Base-by-base conservation (phyloP, 176 grass and related monocot species). In the Themeda triandra region DNA sequence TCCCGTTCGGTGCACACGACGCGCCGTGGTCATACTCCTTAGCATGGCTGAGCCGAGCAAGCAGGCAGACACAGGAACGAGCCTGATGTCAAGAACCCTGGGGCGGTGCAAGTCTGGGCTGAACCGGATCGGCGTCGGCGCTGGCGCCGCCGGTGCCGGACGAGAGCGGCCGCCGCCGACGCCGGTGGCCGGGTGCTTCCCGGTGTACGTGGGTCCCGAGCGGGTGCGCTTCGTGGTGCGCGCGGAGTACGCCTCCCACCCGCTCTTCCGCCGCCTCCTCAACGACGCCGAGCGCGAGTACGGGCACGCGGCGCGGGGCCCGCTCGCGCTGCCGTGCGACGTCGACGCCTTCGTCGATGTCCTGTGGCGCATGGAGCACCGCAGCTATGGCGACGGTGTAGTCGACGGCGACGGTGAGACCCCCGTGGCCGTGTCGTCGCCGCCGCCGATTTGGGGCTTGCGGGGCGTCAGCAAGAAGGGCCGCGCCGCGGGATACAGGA, bases 231-330 rank as follows among this genome's bases (percentile, higher is more conserved):
- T 94, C 87, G 75, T 87, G 71, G 90, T 97, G 79, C 87, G 80
- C 70, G 85, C 83, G 18, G 74, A 89, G 70, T 60, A 77, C 69
- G 45, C 92, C 72, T 90, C 92, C 77, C 94, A 97, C 69, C 88
- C 74, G 53, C 80, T 94, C 31, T 92, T 94, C 79, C 80, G 66
- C 12, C 72, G 35, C 66, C 80, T 94, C 66, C 94, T 97, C 36
- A 88, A 94, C 63, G 94, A 94, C 72, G 92, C 92, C 41, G 90
- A 97, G 80, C 72, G 23, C 17, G 94, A 83, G 79, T 90, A 90
- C 56, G 94, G 92, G n/a, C 87, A 89, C 78, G 37, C 89, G 13
- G 80, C 90, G 32, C 79, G 86, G 28, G 95, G 92, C 4, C 78
- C 94, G 1, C 86, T 97, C 64, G 84, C 75, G 82, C 85, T 97